Percentiles rank a stretch among this genome's conserved stretches.
Evolutionary conservation across 306 rosid species (phyloP).

Genomic region (Lotus japonicus): DNA sequence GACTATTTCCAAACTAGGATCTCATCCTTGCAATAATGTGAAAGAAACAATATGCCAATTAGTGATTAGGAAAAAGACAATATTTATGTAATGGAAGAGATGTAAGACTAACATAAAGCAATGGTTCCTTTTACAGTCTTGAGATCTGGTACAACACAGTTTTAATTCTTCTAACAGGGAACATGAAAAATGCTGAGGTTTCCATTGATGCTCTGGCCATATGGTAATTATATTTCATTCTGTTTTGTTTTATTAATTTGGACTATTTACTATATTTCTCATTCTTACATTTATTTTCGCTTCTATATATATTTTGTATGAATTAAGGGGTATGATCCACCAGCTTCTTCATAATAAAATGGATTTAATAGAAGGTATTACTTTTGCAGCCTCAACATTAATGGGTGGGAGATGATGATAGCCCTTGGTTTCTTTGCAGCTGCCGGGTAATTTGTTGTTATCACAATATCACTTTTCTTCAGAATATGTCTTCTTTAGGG

Average conservation of each 20-base stretch:
- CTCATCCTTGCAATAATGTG: too few species aligned
- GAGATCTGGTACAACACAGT: conserved; percentile 61
- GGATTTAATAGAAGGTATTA: neutral
- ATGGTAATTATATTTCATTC: conserved; percentile 32
- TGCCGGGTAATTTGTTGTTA: conserved; percentile 33
- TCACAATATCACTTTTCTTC: neutral
- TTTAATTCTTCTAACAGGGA: conserved; percentile 51
- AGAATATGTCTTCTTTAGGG: neutral
- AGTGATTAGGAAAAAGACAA: too few species aligned
- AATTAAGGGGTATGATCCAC: too few species aligned
- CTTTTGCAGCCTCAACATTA: conserved; percentile 46
- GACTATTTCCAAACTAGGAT: too few species aligned
- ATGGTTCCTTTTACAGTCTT: conserved; percentile 32
- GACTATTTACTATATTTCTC: too few species aligned
- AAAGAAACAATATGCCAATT: too few species aligned
- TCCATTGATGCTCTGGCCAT: conserved; percentile 49
- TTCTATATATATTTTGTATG: too few species aligned
- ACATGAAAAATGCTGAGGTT: conserved; percentile 49
- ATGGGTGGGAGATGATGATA: conserved; percentile 62
- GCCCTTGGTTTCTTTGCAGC: conserved; percentile 55
- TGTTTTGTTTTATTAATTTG: too few species aligned
- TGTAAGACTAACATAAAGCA: neutral
- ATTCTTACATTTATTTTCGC: too few species aligned
- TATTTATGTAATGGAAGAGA: neutral
- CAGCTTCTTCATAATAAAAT: neutral